These are phyloP conservation scores for Alternaria ventricosa DNA, from an alignment of 2,329 filamentous ascomycete genomes.

Conservation along the genomic window DNA sequence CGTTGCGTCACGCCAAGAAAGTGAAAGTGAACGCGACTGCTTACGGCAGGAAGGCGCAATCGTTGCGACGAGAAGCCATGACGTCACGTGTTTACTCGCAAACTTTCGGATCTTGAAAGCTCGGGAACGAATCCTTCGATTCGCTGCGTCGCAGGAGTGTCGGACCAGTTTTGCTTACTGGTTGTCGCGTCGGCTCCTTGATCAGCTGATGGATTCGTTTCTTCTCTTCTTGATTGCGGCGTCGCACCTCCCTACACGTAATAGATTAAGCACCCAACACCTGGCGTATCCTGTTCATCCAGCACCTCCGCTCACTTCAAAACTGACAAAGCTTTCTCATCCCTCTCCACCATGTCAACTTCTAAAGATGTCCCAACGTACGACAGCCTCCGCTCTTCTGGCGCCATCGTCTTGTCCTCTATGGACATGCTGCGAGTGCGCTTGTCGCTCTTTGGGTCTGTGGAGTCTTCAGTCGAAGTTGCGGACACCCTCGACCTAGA, in stretches of 20 bases:
- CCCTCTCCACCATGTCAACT: not conserved
- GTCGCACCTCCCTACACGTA: not conserved
- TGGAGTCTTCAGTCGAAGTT: not conserved
- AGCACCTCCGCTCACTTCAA: not conserved
- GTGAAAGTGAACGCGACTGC: not conserved
- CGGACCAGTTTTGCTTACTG: not conserved
- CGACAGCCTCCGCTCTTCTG: not conserved
- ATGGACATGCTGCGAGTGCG: not conserved
- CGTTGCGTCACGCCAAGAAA: not conserved
- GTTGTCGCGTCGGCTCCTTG: not conserved
- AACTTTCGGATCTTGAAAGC: not conserved
- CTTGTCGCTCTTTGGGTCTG: not conserved
- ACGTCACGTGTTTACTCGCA: not conserved
- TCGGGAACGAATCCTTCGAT: fast-evolving
- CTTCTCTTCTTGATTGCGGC: not conserved
- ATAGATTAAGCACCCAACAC: not conserved
- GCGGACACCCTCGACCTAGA: not conserved
- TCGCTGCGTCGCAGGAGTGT: not conserved
- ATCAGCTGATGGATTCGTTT: not conserved
- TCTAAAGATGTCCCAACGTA: not conserved
- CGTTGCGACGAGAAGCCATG: not conserved
- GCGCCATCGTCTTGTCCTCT: not conserved
- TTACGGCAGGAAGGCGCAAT: not conserved
- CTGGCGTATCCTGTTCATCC: not conserved
- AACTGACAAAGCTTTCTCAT: not conserved